Evolutionary conservation across 106 monocot genomes (phyloP).

Genomic region (Phalaenopsis aphrodite): DNA sequence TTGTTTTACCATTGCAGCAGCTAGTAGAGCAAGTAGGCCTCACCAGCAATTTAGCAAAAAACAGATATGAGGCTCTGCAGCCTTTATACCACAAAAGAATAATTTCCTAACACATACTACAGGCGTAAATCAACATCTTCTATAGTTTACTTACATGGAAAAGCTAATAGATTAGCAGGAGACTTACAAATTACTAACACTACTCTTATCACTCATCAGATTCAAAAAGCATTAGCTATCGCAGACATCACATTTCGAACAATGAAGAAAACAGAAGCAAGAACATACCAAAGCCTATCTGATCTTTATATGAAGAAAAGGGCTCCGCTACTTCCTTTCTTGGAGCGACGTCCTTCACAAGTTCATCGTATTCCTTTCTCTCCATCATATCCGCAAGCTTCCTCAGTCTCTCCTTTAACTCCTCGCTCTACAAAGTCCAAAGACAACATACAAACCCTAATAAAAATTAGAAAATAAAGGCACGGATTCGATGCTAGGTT

Average conservation of each 20-base stretch:
- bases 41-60: too few relatives aligned
- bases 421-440: constrained; percentile 44
- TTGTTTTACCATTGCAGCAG: too few relatives aligned
- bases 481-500: neutral
- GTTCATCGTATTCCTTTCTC: constrained; percentile 74
- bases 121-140: too few relatives aligned
- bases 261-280: neutral
- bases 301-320: constrained; percentile 95
- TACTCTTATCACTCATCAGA: too few relatives aligned
- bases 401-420: constrained; percentile 65
- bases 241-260: neutral
- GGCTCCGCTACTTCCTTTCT: constrained; percentile 61
- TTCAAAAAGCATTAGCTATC: neutral
- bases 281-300: constrained; percentile 76
- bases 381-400: constrained; percentile 74
- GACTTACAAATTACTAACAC: too few relatives aligned
- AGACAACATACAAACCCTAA: constrained; percentile 8
- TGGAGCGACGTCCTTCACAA: constrained; percentile 79
- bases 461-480: neutral
- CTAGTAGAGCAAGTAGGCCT: too few relatives aligned
- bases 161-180: too few relatives aligned
- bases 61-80: too few relatives aligned
- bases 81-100: too few relatives aligned
- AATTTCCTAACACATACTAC: too few relatives aligned
- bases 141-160: too few relatives aligned